A percentile compares a stretch with the other conserved stretches of the same genome.
Conservation (phyloP, 352 stramenopile species). For the Albugo candida region DNA sequence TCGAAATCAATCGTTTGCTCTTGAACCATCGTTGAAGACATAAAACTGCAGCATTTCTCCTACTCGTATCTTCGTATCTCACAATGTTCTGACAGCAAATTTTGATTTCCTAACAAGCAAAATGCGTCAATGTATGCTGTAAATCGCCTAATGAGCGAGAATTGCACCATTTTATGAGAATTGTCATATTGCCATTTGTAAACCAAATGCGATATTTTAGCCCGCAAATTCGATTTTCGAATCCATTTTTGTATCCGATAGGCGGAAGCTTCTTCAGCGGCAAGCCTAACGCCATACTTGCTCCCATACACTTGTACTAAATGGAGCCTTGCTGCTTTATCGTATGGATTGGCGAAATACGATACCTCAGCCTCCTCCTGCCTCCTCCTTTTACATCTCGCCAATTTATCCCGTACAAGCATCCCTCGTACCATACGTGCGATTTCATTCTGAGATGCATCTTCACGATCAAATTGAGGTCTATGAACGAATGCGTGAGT, state of each 20-base stretch:
- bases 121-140: too few relatives aligned
- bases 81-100: too few relatives aligned
- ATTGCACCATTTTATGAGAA: too few relatives aligned
- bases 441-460: constrained; percentile 46
- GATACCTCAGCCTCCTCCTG: constrained; percentile 11
- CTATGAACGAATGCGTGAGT: constrained; percentile 8
- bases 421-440: constrained; percentile 35
- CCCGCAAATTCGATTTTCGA: constrained; percentile 7
- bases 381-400: constrained; percentile 5
- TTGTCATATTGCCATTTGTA: too few relatives aligned
- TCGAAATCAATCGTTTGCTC: too few relatives aligned
- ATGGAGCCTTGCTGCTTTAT: constrained; percentile 16
- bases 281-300: constrained; percentile 23
- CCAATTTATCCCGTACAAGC: constrained; percentile 20
- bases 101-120: too few relatives aligned
- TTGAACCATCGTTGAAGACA: too few relatives aligned
- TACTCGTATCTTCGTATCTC: too few relatives aligned
- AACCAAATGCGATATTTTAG: too few relatives aligned
- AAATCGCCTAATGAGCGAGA: too few relatives aligned
- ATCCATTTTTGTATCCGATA: constrained; percentile 22
- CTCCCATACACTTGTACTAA: constrained; percentile 15
- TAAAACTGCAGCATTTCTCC: too few relatives aligned
- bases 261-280: constrained; percentile 29
- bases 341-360: constrained; percentile 22
- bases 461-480: constrained; percentile 36